Percentiles rank a stretch among this genome's conserved stretches.
These are phyloP conservation scores for Rhizopogon sp. DNA, from an alignment of 768 basidiomycete species.

Conservation along the genomic window DNA sequence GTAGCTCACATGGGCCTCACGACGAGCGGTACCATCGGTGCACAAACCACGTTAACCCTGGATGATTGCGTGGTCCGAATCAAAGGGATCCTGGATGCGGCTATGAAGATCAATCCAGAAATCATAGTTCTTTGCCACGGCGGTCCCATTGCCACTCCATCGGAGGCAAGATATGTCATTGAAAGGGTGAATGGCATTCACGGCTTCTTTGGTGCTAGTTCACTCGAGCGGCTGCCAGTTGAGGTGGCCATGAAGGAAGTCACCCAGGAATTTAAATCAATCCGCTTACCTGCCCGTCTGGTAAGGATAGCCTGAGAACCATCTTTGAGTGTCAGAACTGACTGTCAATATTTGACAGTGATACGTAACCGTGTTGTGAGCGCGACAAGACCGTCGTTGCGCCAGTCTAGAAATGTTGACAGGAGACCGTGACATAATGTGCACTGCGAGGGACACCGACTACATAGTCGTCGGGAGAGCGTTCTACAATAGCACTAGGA, in stretches of 20 bases:
- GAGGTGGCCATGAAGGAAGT: conserved; percentile 16
- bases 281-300: conserved; percentile 5
- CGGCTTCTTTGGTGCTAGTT: conserved; percentile 25
- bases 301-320: neutral
- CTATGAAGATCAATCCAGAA: conserved; percentile 10
- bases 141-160: conserved; percentile 20
- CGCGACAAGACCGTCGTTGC: neutral
- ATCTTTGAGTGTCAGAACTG: neutral
- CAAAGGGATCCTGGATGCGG: conserved; percentile 13
- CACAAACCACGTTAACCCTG: conserved; percentile 16
- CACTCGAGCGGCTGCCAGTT: conserved; percentile 20
- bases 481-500: neutral
- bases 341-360: neutral
- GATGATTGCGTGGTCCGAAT: conserved; percentile 19
- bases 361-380: no score
- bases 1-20: conserved; percentile 26
- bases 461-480: no score
- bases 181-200: conserved; percentile 10
- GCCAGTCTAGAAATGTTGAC: neutral
- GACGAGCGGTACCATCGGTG: conserved; percentile 21
- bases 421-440: no score
- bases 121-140: conserved; percentile 19
- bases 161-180: conserved; percentile 17
- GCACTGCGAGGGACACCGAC: no score
- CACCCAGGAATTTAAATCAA: conserved; percentile 19